A percentile compares a stretch with the other conserved stretches of the same genome.
These are phyloP conservation scores for Trifolium subterraneum DNA, from an alignment of 306 rosid genomes.

Conservation along the genomic window DNA sequence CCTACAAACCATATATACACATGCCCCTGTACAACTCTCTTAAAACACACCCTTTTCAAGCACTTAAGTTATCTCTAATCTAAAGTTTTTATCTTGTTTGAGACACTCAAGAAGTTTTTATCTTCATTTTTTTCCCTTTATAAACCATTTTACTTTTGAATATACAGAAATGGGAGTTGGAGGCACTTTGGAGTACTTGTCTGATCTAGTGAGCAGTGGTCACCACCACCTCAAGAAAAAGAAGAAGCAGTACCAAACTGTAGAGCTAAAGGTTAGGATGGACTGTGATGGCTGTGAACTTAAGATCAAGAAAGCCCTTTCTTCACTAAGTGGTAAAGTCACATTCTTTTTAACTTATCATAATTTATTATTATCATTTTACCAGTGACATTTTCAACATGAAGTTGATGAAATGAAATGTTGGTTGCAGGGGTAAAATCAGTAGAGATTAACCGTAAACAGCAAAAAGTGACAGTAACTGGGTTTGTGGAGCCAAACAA, in stretches of 20 bases:
- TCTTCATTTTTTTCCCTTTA: neutral
- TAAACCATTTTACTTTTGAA: conserved; percentile 35
- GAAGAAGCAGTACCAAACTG: conserved; percentile 83
- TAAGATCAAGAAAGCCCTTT: conserved; percentile 89
- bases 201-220: conserved; percentile 76
- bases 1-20: conserved; percentile 25
- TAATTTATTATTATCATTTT: neutral
- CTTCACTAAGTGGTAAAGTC: conserved; percentile 74
- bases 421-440: conserved; percentile 80
- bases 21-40: conserved; percentile 28
- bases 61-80: conserved; percentile 13
- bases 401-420: conserved; percentile 33
- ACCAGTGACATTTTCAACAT: conserved; percentile 21
- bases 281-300: conserved; percentile 99
- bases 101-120: conserved; percentile 26
- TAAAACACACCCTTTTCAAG: conserved; percentile 23
- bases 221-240: conserved; percentile 56
- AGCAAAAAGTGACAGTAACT: conserved; percentile 86
- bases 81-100: conserved; percentile 18
- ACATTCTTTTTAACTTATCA: conserved; percentile 15
- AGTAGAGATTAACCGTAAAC: conserved; percentile 92
- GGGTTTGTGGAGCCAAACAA: conserved; percentile 90
- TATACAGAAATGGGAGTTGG: conserved; percentile 84
- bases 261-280: conserved; percentile 92
- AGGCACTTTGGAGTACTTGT: conserved; percentile 80